Conservation (phyloP, 129 eudicot species). For the Centaurea solstitialis region DNA sequence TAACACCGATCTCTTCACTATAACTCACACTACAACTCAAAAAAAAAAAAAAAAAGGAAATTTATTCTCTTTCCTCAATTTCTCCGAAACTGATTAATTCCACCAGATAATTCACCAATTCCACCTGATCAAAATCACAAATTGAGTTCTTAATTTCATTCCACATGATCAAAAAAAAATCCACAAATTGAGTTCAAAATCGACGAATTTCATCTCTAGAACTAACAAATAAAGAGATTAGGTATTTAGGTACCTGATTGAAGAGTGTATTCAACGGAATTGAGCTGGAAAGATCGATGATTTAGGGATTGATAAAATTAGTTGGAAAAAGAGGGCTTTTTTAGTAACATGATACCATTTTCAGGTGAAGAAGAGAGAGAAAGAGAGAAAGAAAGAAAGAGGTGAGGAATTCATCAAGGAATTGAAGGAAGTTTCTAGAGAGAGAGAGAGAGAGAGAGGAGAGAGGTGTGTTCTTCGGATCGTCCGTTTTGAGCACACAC, state of each 20-base stretch:
- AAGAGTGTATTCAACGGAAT: slow-evolving; percentile 1
- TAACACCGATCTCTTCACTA: slow-evolving; percentile 19
- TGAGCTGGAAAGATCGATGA: slow-evolving; percentile 7
- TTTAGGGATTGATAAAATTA: too few relatives aligned
- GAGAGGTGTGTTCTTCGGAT: slow-evolving; percentile 34
- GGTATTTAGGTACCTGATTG: slow-evolving; percentile 24
- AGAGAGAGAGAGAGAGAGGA: slow-evolving; percentile 20
- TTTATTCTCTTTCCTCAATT: slow-evolving; percentile 15
- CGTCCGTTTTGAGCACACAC: slow-evolving; percentile 31
- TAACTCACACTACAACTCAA: slow-evolving; percentile 5
- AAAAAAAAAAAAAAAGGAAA: neutral
- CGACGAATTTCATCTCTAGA: neutral
- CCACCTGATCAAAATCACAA: neutral
- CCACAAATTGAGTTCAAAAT: neutral
- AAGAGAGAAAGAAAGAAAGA: slow-evolving; percentile 1
- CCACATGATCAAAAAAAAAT: neutral
- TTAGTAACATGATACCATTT: neutral
- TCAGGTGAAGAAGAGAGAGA: slow-evolving; percentile 12
- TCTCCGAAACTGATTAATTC: too few relatives aligned
- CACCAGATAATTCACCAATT: too few relatives aligned
- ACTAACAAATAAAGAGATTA: neutral
- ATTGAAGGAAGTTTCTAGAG: slow-evolving; percentile 30
- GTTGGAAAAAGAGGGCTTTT: slow-evolving; percentile 5
- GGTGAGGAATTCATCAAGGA: slow-evolving; percentile 24
- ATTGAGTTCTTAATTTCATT: slow-evolving; percentile 8